Base-by-base conservation (phyloP, 305 asterid species). In the Fraxinus albicans region DNA sequence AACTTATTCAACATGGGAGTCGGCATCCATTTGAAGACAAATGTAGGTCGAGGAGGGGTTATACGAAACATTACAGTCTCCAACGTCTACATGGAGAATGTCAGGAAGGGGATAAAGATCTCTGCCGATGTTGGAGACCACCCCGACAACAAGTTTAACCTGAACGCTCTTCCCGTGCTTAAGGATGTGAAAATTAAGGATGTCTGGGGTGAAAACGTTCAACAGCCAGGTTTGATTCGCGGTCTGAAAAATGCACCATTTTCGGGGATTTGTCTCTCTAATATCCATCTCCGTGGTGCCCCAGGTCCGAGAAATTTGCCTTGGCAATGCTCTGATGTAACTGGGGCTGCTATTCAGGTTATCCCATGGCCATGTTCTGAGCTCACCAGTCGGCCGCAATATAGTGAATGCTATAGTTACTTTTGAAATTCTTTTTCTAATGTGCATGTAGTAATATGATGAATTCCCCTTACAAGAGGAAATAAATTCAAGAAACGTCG, bases 41-140 rank as follows among this genome's bases (percentile, higher is more conserved):
- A 92, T 78, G 83, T 88, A 0, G 99, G 98, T 0, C 81, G 99
- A 65, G 99, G 99, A 25, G 99, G 99, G 15, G 19, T 87, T 23
- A 89, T 96, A 78, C 82, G 91, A 55, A 93, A 94, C 92, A 92
- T 96, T 19, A 94, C 95, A 2, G 58, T 94, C 31, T 88, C 98
- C 2, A 89, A 93, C 19, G 91, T 96, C 2, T 92, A 90, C 89
- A 91, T 96, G 88, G 93, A 92, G 84, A 91, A 93, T 77, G 92
- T 88, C 1, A 83, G 98, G 3, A 90, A 86, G 1, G 99, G 98
- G 74, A 91, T 96, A 31, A 92, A 93, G 91, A 92, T 96, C 27
- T 87, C 97, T 0, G 98, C 93, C 1, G 95, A 93, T 35, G 98
- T 92, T 3, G 98, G 98, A 0, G 99, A 94, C 84, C 99, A 94